Percentiles rank a stretch among this genome's conserved stretches.
Conservation (phyloP, 163 green algal genomes). For the Scenedesmus sp. region DNA sequence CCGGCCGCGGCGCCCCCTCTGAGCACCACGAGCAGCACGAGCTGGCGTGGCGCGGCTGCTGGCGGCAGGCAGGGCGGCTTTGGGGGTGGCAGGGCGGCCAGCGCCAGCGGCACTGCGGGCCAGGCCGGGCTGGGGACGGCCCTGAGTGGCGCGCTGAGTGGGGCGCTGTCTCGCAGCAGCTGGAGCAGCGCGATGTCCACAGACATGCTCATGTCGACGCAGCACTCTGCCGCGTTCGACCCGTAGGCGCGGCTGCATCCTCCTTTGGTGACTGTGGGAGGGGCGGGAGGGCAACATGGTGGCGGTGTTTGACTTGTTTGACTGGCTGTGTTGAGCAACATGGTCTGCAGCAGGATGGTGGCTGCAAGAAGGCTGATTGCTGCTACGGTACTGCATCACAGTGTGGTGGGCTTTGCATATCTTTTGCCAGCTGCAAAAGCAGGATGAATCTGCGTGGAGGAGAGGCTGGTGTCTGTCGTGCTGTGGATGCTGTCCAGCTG, state of each 20-base stretch:
- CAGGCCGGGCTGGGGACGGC: not conserved
- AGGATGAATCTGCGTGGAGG: not conserved
- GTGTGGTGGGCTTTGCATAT: not conserved
- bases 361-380: not conserved
- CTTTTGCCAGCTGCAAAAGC: slow-evolving; percentile 3
- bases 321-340: not conserved
- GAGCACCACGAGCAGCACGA: not conserved
- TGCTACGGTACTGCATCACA: not conserved
- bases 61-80: not conserved
- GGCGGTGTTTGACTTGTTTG: not conserved
- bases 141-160: slow-evolving; percentile 26
- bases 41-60: not conserved
- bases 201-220: slow-evolving; percentile 22
- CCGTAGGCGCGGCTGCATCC: not conserved
- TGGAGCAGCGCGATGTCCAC: slow-evolving; percentile 43
- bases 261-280: not conserved
- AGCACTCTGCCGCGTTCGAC: slow-evolving; percentile 1
- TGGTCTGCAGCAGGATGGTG: not conserved
- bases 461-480: not conserved
- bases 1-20: not conserved
- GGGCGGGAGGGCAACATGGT: too few species aligned
- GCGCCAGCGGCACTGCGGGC: not conserved
- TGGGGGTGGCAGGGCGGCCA: not conserved
- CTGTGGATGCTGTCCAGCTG: not conserved
- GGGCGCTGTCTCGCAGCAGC: slow-evolving; percentile 25